Evolutionary conservation across 169 alveolate genomes (phyloP).

Genomic region (Eimeria falciformis): DNA sequence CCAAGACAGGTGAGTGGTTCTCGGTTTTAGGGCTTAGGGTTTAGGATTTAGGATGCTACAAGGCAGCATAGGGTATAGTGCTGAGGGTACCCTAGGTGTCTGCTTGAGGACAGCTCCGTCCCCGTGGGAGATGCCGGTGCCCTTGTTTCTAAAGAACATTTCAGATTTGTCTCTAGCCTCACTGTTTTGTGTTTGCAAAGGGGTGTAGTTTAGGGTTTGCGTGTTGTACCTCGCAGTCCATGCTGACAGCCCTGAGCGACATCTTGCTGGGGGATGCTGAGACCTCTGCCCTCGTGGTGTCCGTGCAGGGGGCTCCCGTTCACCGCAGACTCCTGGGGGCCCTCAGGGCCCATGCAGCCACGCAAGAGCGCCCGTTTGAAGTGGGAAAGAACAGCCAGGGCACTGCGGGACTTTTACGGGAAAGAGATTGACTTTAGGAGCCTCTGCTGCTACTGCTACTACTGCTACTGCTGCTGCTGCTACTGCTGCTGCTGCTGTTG

Average conservation of each 20-base stretch:
- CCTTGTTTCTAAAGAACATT: not conserved
- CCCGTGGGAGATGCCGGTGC: too few species aligned
- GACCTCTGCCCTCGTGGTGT: not conserved
- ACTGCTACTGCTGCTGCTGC: not conserved
- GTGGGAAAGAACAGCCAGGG: not conserved
- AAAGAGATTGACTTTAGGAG: not conserved
- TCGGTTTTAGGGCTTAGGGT: not conserved
- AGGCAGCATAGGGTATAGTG: not conserved
- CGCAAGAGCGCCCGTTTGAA: not conserved
- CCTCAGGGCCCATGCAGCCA: not conserved
- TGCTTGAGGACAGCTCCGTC: too few species aligned
- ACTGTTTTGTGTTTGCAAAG: too few species aligned
- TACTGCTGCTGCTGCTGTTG: not conserved
- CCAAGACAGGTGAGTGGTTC: not conserved
- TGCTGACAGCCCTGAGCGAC: not conserved
- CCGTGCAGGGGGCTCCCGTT: constrained; percentile 6
- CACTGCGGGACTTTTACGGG: not conserved
- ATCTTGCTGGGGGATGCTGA: not conserved
- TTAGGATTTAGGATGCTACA: not conserved
- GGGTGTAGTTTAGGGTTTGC: not conserved
- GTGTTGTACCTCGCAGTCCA: not conserved
- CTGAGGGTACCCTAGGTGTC: too few species aligned
- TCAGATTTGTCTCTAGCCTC: not conserved
- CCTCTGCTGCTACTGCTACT: not conserved
- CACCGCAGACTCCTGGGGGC: not conserved